These are phyloP conservation scores for Lichenothelia convexa DNA, from an alignment of 495 filamentous ascomycete species.

Conservation along the genomic window DNA sequence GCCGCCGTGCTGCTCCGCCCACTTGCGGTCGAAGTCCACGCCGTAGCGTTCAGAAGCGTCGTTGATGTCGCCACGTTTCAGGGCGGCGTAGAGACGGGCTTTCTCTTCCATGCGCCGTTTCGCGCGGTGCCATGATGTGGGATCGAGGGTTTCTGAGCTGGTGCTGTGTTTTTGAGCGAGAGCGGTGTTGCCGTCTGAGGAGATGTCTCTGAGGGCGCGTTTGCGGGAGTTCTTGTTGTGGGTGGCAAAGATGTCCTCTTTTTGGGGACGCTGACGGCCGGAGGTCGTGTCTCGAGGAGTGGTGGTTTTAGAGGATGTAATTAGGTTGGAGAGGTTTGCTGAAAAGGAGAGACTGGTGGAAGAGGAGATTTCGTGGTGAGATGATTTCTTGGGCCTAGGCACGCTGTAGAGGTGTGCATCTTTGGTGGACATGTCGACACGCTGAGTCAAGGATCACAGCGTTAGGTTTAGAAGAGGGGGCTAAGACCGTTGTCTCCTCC, in stretches of 20 bases:
- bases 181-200: conserved; percentile 15
- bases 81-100: conserved; percentile 58
- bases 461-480: too few relatives aligned
- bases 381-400: conserved; percentile 35
- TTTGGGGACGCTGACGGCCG: conserved; percentile 45
- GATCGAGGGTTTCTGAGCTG: conserved; percentile 24
- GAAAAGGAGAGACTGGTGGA: conserved; percentile 65
- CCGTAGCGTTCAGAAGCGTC: conserved; percentile 39
- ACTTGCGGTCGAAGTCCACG: conserved; percentile 90
- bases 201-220: conserved; percentile 34
- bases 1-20: conserved; percentile 44
- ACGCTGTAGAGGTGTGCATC: conserved; percentile 56
- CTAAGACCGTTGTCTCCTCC: neutral
- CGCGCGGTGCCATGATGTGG: conserved; percentile 37
- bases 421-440: conserved; percentile 35
- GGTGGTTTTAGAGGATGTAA: conserved; percentile 18
- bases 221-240: conserved; percentile 54
- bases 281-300: conserved; percentile 23
- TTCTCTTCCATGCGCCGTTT: conserved; percentile 75
- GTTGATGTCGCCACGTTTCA: conserved; percentile 55
- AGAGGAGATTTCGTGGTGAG: conserved; percentile 42
- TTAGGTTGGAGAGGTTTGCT: conserved; percentile 14
- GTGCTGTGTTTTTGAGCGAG: conserved; percentile 21
- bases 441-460: too few relatives aligned
- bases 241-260: conserved; percentile 50